Evolutionary conservation across 176 grass and related monocot genomes (phyloP).

Genomic region (maize (Zea mays)): Zm-B73-REFERENCE-NAM-5.0 NC_050101.1:91057501-91058000

Average conservation of each 20-base stretch:
- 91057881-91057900: conserved; percentile 95
- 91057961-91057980: conserved; percentile 91
- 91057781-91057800: conserved; percentile 51
- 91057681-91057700: not conserved
- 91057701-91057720: conserved; percentile 14
- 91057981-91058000: conserved; percentile 99
- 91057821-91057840: conserved; percentile 96
- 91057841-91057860: conserved; percentile 95
- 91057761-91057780: not conserved
- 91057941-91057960: conserved; percentile 94
- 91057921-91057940: conserved; percentile 98
- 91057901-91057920: conserved; percentile 94
- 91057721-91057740: not conserved
- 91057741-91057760: conserved; percentile 9
- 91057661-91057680: conserved; percentile 1
- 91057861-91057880: conserved; percentile 79
- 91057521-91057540: too few species aligned
- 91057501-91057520: too few species aligned
- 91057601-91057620: not conserved
- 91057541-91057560: not conserved
- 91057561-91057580: not conserved
- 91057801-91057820: conserved; percentile 89
- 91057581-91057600: not conserved
- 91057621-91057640: not conserved
- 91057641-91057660: not conserved